Percentiles rank a stretch among this genome's conserved stretches.
Evolutionary conservation across 441 rosid genomes (phyloP).

Genomic region (Metrosideros polymorpha): DNA sequence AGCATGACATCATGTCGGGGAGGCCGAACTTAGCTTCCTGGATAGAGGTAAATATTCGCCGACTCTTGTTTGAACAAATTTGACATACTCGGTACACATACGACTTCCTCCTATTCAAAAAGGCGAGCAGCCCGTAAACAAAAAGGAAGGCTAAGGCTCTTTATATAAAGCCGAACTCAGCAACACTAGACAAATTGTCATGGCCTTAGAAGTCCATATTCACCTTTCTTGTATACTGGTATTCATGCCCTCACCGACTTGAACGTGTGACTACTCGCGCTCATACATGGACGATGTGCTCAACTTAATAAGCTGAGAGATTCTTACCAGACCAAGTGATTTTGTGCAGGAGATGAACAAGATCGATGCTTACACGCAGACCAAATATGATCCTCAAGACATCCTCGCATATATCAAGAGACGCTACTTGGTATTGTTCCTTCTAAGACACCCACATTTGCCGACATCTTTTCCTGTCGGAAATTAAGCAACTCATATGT

Average conservation of each 20-base stretch:
- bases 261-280: not conserved
- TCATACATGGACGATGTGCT: not conserved
- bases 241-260: not conserved
- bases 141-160: not conserved
- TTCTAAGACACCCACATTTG: not conserved
- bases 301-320: not conserved
- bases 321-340: not conserved
- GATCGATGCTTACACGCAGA: slow-evolving; percentile 57
- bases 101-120: not conserved
- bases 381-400: slow-evolving; percentile 45
- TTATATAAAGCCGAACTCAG: not conserved
- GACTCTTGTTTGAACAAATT: not conserved
- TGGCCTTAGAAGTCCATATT: not conserved
- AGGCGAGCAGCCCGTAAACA: not conserved
- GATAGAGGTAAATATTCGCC: not conserved
- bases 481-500: not conserved
- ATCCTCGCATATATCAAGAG: slow-evolving; percentile 28
- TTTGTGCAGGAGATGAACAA: slow-evolving; percentile 65
- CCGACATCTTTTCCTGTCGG: not conserved
- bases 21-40: not conserved
- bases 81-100: not conserved
- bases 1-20: not conserved
- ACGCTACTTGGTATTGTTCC: slow-evolving; percentile 28
- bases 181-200: not conserved
- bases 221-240: not conserved